Base-by-base conservation (phyloP, 176 grass and related monocot genomes). In the Dendrocalamus sinicus region DNA sequence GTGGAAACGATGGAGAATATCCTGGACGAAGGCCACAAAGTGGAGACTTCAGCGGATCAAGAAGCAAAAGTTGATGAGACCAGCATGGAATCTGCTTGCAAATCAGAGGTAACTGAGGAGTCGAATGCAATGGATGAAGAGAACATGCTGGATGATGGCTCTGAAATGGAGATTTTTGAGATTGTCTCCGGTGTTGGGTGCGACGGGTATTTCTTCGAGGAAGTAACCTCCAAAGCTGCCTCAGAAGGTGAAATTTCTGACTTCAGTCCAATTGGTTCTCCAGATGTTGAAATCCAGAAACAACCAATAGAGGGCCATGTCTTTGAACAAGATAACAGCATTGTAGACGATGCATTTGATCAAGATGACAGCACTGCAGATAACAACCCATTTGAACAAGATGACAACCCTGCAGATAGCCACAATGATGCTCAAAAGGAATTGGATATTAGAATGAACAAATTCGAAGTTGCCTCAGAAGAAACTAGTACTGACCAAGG, bases 161-260 rank as follows among this genome's bases (percentile, higher is more conserved):
- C 76, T 81, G 78, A 90, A 67, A 81, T 78, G 83, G 84, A 92
- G 61, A 84, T 87, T 79, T 84, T 77, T 50, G 84, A 89, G 12
- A 22, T 20, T 45, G 20, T 69, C 14, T 68, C 70, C 0, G 12
- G 23, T 47, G 35, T 76, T 75, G 24, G 24, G 35, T 19, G 76
- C 14, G 0, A 17, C 81, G 85, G 75, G 76, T 63, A 81, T 77
- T 85, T 88, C 3, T 71, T 47, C 0, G 63, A 85, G 76, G 61
- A 91, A 70, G 37, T 84, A 76, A 81, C 62, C 65, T 77, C 71
- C 8, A 28, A 7, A 57, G 14, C 20, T 77, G 37, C 70, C 28
- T 51, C 30, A 55, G 16, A 67, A 85, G 86, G 86, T 89, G 66
- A 87, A 87, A 10, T 74, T 80, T 83, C 44, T 90, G 28, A 78